Evolutionary conservation across 257 asterid genomes (phyloP).

Genomic region (Solanum corneliomulleri): DNA sequence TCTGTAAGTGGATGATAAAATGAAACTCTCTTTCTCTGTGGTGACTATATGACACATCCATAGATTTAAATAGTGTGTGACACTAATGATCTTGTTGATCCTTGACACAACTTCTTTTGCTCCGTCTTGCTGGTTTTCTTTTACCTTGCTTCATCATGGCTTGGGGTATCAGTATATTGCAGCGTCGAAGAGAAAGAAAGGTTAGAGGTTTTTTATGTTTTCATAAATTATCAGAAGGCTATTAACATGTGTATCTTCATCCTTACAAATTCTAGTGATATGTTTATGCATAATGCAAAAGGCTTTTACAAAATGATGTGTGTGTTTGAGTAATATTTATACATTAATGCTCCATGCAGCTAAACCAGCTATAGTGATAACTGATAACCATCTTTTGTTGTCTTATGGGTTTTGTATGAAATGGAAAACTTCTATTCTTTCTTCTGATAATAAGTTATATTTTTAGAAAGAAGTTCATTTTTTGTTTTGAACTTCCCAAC

Average conservation of each 20-base stretch:
- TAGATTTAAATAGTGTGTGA: background rate
- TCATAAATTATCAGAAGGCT: background rate
- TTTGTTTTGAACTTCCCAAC: background rate
- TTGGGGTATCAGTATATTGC: conserved; percentile 36
- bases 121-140: conserved; percentile 31
- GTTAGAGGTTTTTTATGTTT: conserved; percentile 1
- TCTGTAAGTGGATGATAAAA: conserved; percentile 18
- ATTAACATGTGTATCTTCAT: background rate
- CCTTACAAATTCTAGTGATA: background rate
- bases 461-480: background rate
- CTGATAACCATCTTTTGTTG: background rate
- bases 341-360: background rate
- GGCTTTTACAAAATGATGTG: too few species aligned
- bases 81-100: background rate
- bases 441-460: background rate
- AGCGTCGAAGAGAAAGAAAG: background rate
- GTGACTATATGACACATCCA: background rate
- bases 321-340: background rate
- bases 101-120: conserved; percentile 29
- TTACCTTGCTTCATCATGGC: conserved; percentile 38
- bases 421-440: background rate
- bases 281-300: background rate
- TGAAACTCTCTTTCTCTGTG: too few species aligned
- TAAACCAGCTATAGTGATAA: background rate
- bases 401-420: background rate